Base-by-base conservation (phyloP, 345 rosid species). In the Luvunga scandens region DNA sequence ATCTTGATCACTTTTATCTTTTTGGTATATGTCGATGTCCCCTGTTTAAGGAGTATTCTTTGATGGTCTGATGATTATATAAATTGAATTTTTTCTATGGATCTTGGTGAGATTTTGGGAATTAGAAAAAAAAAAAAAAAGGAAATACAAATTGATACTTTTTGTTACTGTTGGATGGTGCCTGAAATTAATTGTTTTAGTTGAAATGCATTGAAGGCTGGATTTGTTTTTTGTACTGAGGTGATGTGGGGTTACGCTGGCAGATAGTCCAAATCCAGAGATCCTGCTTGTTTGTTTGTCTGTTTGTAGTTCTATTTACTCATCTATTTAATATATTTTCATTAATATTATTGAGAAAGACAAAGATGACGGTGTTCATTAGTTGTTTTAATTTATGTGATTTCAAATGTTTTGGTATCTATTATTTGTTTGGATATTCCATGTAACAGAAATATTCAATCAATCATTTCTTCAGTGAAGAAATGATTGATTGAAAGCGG, bases 231-330 rank as follows among this genome's bases (percentile, higher is more conserved):
- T 24, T 19, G 14, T 27, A 56, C 9, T 57, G 57, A 24, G 78
- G 36, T 38, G 50, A 45, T 82, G 39, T 21, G 10, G 56, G 21
- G 2, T 34, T 53, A 10, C 10, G 6, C 8, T 48, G n/a, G 42
- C 68, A 62, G 38, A 48, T 69, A 50, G 56, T 73, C 77, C 75
- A 66, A 78, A 38, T 55, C 12, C 60, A 19, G 31, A 45, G 75
- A 80, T 75, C 14, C 14, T 45, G 18, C 18, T 13, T 45, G 18
- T 72, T 42, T 3, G 8, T 39, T 2, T 31, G 66, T 59, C 69
- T 67, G 34, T 75, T 64, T 77, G 30, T 71, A 13, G 55, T 55
- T 56, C 13, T 36, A 1, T 33, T 53, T 75, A 16, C 25, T 16
- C 48, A 33, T 48, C 16, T 65, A 1, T 22, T 50, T 33, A 66